Evolutionary conservation across 176 grass and related monocot species (phyloP).

Genomic region (Oryza coarctata): DNA sequence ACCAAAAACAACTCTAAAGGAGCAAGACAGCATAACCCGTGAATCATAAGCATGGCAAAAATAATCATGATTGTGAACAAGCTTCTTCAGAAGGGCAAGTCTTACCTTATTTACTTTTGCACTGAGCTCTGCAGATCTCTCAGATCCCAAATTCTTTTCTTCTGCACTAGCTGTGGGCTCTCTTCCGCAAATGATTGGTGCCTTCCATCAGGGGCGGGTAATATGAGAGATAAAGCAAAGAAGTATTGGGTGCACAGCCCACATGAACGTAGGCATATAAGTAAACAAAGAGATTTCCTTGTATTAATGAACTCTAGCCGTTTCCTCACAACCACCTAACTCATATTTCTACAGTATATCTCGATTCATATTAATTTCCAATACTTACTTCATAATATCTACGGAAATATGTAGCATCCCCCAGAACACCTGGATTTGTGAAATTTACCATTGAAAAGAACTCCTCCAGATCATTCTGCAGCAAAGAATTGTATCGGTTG

Average conservation of each 20-base stretch:
- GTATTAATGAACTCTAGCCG: not conserved
- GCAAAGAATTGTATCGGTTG: constrained; percentile 18
- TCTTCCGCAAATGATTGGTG: constrained; percentile 86
- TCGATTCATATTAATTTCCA: not conserved
- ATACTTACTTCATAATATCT: constrained; percentile 88
- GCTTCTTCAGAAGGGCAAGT: constrained; percentile 11
- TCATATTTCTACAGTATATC: constrained; percentile 15
- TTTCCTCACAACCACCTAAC: not conserved
- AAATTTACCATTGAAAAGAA: constrained; percentile 99
- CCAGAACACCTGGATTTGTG: constrained; percentile 92
- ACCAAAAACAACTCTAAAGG: not conserved
- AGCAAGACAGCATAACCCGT: constrained; percentile 14
- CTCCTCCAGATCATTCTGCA: constrained; percentile 97
- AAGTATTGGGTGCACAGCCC: not conserved
- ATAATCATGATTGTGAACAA: not conserved
- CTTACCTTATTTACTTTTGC: constrained; percentile 93
- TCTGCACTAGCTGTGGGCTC: constrained; percentile 74
- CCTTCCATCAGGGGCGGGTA: constrained; percentile 43
- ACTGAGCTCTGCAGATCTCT: constrained; percentile 88
- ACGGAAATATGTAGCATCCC: constrained; percentile 81
- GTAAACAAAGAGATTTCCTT: not conserved
- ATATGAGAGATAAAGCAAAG: constrained; percentile 28
- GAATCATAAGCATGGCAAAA: constrained; percentile 10
- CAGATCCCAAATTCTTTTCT: constrained; percentile 83
- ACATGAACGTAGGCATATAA: not conserved